These are phyloP conservation scores for Wickerhamiella azymoides DNA, from an alignment of 805 yeast genomes.

Conservation along the genomic window DNA sequence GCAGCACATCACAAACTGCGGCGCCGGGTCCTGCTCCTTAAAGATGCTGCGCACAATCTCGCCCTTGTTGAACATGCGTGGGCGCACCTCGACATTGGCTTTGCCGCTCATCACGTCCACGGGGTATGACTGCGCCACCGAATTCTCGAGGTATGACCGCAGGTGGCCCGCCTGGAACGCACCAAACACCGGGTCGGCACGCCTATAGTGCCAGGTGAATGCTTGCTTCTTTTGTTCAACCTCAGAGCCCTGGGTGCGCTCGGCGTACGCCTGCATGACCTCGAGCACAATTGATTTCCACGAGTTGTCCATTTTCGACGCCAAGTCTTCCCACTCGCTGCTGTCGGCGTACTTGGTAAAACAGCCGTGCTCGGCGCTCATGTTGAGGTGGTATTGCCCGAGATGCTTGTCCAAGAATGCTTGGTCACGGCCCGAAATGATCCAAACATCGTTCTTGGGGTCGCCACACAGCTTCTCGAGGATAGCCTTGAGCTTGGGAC, in stretches of 20 bases:
- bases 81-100: slow-evolving; percentile 96
- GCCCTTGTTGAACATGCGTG: slow-evolving; percentile 88
- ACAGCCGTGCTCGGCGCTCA: slow-evolving; percentile 97
- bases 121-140: slow-evolving; percentile 53
- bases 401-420: slow-evolving; percentile 78
- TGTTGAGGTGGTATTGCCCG: slow-evolving; percentile 59
- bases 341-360: slow-evolving; percentile 63
- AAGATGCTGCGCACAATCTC: slow-evolving; percentile 81
- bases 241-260: slow-evolving; percentile 77
- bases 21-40: slow-evolving; percentile 33
- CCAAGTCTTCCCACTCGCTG: slow-evolving; percentile 73
- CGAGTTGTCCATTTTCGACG: slow-evolving; percentile 74
- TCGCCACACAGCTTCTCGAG: slow-evolving; percentile 52
- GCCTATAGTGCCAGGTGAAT: slow-evolving; percentile 93
- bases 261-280: slow-evolving; percentile 62
- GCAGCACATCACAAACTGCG: slow-evolving; percentile 76
- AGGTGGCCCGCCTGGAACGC: slow-evolving; percentile 69
- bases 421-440: slow-evolving; percentile 92
- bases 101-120: slow-evolving; percentile 95
- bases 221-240: slow-evolving; percentile 88
- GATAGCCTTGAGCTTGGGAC: slow-evolving; percentile 49
- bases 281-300: slow-evolving; percentile 82
- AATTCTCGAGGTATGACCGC: slow-evolving; percentile 44
- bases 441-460: slow-evolving; percentile 80
- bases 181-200: slow-evolving; percentile 90